A percentile compares a stretch with the other conserved stretches of the same genome.
phyloP scores from a whole-genome alignment of 106 monocot genomes.

The Narthecium ossifragum region DNA sequence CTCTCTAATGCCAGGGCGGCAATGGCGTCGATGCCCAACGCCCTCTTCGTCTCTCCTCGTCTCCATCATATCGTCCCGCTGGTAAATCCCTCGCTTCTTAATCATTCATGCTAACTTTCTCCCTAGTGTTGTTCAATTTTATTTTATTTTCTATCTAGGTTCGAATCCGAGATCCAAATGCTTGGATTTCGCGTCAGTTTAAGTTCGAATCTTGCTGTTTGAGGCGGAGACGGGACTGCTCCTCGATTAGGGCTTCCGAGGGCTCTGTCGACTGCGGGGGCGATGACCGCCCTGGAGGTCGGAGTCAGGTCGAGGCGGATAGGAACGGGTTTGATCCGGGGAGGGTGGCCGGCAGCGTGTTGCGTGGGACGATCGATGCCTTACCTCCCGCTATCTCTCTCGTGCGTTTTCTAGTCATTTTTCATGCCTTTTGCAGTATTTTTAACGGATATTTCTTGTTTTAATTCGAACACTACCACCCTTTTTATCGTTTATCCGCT shows the following conservation, averaged over 20 bases:
- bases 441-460: background rate
- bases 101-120: too few relatives aligned
- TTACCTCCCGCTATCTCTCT: constrained; percentile 16
- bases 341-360: constrained; percentile 4
- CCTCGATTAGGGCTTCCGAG: constrained; percentile 9
- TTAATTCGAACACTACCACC: too few relatives aligned
- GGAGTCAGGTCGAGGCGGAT: constrained; percentile 5
- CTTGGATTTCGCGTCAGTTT: background rate
- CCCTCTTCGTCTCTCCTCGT: constrained; percentile 12
- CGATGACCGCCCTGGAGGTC: constrained; percentile 2
- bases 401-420: constrained; percentile 18
- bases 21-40: constrained; percentile 29
- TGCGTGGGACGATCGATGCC: constrained; percentile 28
- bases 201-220: constrained; percentile 12
- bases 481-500: too few relatives aligned
- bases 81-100: background rate
- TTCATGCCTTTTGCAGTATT: background rate
- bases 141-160: background rate
- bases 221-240: constrained; percentile 6
- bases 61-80: background rate
- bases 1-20: too few relatives aligned
- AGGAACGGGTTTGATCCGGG: constrained; percentile 11
- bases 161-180: background rate
- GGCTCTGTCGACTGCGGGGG: constrained; percentile 4
- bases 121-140: background rate